A percentile compares a stretch with the other conserved stretches of the same genome.
Conservation (phyloP, 1,139 yeast species). For the Yamadazyma triangularis region DNA sequence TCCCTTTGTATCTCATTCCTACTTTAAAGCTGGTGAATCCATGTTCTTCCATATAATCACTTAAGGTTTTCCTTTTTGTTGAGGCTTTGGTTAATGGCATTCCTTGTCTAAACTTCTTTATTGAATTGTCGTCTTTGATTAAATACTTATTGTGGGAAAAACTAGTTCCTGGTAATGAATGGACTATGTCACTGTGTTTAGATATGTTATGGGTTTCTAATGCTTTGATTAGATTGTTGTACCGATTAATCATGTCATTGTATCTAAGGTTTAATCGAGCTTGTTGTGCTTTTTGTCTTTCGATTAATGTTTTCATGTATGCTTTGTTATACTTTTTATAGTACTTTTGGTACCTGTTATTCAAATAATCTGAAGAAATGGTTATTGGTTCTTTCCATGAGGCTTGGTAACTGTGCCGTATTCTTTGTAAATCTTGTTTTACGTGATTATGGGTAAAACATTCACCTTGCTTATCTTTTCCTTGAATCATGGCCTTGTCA, state of each 20-base stretch:
- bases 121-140: slow-evolving; percentile 4
- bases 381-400: slow-evolving; percentile 25
- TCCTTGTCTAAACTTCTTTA: slow-evolving; percentile 14
- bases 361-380: slow-evolving; percentile 14
- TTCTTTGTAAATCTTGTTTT: neutral
- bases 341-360: slow-evolving; percentile 11
- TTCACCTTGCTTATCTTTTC: slow-evolving; percentile 2
- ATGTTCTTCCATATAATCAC: slow-evolving; percentile 21
- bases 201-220: slow-evolving; percentile 19
- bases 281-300: slow-evolving; percentile 20
- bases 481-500: slow-evolving; percentile 5
- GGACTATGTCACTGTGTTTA: slow-evolving; percentile 35
- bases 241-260: slow-evolving; percentile 15
- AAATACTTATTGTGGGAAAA: slow-evolving; percentile 4
- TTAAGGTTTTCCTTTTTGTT: slow-evolving; percentile 28
- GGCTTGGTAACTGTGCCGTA: slow-evolving; percentile 1
- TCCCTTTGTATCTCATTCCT: slow-evolving; percentile 27
- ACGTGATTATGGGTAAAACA: too few species aligned
- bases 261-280: slow-evolving; percentile 20
- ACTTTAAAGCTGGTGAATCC: slow-evolving; percentile 21
- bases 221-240: slow-evolving; percentile 11
- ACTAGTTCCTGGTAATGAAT: too few species aligned
- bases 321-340: slow-evolving; percentile 11
- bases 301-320: slow-evolving; percentile 2
- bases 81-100: slow-evolving; percentile 22